phyloP scores from a whole-genome alignment of 371 early-diverging fungal species.

The Phascolomyces articulosus region DNA sequence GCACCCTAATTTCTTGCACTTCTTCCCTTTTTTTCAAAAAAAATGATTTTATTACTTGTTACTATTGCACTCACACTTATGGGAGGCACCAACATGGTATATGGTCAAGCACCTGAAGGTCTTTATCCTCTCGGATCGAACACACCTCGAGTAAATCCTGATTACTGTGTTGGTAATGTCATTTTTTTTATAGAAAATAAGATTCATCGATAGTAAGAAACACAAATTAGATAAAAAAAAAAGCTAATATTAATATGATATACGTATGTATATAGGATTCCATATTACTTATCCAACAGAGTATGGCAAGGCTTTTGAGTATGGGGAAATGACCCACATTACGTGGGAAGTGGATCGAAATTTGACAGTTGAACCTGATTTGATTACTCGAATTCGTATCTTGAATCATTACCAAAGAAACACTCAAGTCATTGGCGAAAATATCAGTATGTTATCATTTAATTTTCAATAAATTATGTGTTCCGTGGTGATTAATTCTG shows the following conservation, averaged over 20 bases:
- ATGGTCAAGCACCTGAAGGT: not conserved
- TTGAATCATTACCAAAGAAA: conserved; percentile 30
- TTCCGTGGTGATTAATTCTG: no score
- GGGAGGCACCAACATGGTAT: no score
- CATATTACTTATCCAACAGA: conserved; percentile 29
- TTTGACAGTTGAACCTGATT: conserved; percentile 23
- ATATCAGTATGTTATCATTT: conserved; percentile 25
- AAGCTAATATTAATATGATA: no score
- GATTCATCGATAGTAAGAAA: no score
- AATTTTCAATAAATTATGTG: no score
- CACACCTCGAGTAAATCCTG: conserved; percentile 13
- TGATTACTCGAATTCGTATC: conserved; percentile 38
- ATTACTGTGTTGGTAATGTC: conserved; percentile 17
- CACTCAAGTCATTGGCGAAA: conserved; percentile 30
- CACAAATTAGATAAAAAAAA: no score
- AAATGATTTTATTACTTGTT: no score
- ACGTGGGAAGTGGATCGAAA: conserved; percentile 28
- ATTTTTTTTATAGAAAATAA: no score
- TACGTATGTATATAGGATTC: conserved; percentile 15
- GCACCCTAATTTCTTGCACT: no score
- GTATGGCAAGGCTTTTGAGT: conserved; percentile 20
- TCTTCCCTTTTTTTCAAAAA: no score
- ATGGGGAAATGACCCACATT: conserved; percentile 21
- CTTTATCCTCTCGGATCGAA: conserved; percentile 7
- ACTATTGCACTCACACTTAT: no score